Percentiles rank a stretch among this genome's conserved stretches.
These are phyloP conservation scores for Kwoniella dejecticola DNA, from an alignment of 768 basidiomycete species.

Conservation along the genomic window DNA sequence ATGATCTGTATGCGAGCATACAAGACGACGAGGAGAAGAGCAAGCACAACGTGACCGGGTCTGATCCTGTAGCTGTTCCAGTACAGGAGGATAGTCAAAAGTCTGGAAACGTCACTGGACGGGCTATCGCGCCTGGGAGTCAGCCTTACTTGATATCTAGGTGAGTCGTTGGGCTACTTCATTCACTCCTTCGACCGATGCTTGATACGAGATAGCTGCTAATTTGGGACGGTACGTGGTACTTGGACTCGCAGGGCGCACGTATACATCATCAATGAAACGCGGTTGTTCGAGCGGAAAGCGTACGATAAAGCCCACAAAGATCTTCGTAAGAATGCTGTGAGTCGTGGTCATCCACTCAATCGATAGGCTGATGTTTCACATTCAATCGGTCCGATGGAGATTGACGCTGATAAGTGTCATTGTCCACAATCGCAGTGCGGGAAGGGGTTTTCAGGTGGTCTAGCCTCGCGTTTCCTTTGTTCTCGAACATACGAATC, in stretches of 20 bases:
- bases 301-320: constrained; percentile 31
- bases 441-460: constrained; percentile 12
- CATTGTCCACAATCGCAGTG: constrained; percentile 16
- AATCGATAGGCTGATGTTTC: no score
- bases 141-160: constrained; percentile 17
- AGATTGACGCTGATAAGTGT: no score
- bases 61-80: background rate
- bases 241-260: constrained; percentile 15
- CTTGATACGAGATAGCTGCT: no score
- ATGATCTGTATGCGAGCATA: constrained; percentile 21
- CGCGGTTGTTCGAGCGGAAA: constrained; percentile 16
- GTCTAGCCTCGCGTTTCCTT: constrained; percentile 11
- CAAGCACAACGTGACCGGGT: background rate
- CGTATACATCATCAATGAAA: constrained; percentile 37
- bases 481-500: constrained; percentile 12
- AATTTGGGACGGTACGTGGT: no score
- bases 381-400: no score
- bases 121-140: no score
- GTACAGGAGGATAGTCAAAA: background rate
- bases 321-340: constrained; percentile 20
- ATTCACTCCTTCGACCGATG: no score
- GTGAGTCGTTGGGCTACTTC: no score
- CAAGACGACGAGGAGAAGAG: constrained; percentile 12
- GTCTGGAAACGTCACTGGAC: background rate
- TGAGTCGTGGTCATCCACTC: no score